A percentile compares a stretch with the other conserved stretches of the same genome.
These are phyloP conservation scores for Backusella parvicylindrica DNA, from an alignment of 192 early-diverging fungal species.

Conservation along the genomic window DNA sequence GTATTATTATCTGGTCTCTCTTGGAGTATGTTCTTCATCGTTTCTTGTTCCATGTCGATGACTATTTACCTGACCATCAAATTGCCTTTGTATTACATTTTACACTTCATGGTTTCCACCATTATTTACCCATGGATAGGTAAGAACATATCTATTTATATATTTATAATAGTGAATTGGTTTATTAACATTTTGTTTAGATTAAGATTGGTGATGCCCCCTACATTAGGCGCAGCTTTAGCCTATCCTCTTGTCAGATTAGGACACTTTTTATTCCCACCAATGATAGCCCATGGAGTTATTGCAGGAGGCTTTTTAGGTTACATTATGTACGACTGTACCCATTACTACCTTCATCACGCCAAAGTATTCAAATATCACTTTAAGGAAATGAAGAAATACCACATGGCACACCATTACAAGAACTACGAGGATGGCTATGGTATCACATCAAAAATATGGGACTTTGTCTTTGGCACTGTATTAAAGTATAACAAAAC, in stretches of 20 bases:
- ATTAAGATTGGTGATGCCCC: constrained; percentile 95
- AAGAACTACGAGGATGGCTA: constrained; percentile 83
- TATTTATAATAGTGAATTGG: no score
- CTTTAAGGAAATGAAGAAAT: constrained; percentile 86
- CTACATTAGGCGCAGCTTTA: constrained; percentile 73
- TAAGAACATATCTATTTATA: constrained; percentile 36
- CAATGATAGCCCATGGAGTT: constrained; percentile 61
- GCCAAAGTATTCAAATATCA: constrained; percentile 67
- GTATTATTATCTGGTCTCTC: constrained; percentile 80
- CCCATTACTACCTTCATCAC: constrained; percentile 96
- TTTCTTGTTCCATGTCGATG: constrained; percentile 92
- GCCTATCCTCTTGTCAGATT: constrained; percentile 55
- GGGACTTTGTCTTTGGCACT: constrained; percentile 85
- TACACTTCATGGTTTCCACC: constrained; percentile 92
- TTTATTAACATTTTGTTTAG: constrained; percentile 33
- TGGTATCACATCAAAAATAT: constrained; percentile 88
- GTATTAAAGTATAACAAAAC: constrained; percentile 36
- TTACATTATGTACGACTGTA: constrained; percentile 90
- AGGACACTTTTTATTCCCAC: constrained; percentile 59
- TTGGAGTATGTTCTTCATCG: constrained; percentile 91
- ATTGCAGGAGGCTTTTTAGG: constrained; percentile 74
- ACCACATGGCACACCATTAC: constrained; percentile 96
- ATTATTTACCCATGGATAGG: constrained; percentile 95
- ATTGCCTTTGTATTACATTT: constrained; percentile 79
- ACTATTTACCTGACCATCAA: constrained; percentile 80